These are phyloP conservation scores for Skeletonema menzelii DNA, from an alignment of 108 stramenopile genomes.

Conservation along the genomic window DNA sequence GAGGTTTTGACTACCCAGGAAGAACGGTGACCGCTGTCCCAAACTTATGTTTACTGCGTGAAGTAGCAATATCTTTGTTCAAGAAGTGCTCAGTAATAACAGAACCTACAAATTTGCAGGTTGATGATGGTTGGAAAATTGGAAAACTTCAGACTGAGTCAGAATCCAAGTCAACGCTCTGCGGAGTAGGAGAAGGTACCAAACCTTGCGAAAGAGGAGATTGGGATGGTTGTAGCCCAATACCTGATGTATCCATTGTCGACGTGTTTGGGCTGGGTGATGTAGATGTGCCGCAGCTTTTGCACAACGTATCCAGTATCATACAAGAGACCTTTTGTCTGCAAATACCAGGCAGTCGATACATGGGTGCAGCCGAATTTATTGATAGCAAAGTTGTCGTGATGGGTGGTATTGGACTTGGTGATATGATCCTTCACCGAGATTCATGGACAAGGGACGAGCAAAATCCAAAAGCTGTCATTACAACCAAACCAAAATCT, in stretches of 20 bases:
- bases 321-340: constrained; percentile 50
- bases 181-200: constrained; percentile 35
- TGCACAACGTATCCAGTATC: constrained; percentile 28
- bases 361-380: constrained; percentile 38
- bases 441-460: constrained; percentile 85
- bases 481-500: constrained; percentile 48
- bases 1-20: constrained; percentile 54
- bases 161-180: background rate
- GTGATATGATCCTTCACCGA: constrained; percentile 18
- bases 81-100: constrained; percentile 34
- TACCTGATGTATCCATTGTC: constrained; percentile 21
- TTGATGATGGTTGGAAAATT: background rate
- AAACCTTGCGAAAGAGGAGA: constrained; percentile 29
- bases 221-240: constrained; percentile 62
- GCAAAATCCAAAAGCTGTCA: constrained; percentile 57
- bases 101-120: background rate
- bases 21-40: constrained; percentile 8
- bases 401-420: constrained; percentile 40
- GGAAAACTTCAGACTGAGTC: background rate
- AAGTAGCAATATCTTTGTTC: constrained; percentile 28
- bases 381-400: constrained; percentile 40
- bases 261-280: constrained; percentile 51
- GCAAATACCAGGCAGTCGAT: constrained; percentile 31
- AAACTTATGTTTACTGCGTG: constrained; percentile 44
- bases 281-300: constrained; percentile 33